These are phyloP conservation scores for Larix sibirica DNA, from an alignment of 83 land plant genomes.

Conservation along the genomic window DNA sequence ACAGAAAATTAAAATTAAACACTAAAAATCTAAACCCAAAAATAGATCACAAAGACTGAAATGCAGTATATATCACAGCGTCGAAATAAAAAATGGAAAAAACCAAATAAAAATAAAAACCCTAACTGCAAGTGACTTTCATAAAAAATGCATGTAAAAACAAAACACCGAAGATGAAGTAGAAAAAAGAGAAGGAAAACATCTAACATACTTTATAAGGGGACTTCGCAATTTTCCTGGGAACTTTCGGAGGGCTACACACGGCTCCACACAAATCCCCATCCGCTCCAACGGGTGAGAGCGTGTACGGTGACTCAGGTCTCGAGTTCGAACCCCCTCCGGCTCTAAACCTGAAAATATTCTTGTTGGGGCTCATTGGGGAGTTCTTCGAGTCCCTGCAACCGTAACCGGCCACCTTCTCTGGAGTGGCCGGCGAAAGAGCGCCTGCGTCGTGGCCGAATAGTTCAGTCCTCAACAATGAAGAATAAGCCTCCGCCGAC, in stretches of 20 bases:
- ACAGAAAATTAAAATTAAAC: no score
- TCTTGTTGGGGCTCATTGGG: conserved; percentile 53
- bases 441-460: conserved; percentile 54
- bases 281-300: conserved; percentile 64
- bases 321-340: conserved; percentile 35
- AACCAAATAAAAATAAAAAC: background rate
- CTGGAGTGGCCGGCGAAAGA: conserved; percentile 67
- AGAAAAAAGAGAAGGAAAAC: no score
- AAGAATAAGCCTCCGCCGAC: conserved; percentile 62
- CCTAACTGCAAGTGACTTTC: background rate
- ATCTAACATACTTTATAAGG: conserved; percentile 73
- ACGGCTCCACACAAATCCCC: conserved; percentile 54
- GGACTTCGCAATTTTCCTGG: conserved; percentile 82
- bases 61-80: no score
- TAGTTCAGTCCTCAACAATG: conserved; percentile 68
- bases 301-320: conserved; percentile 53
- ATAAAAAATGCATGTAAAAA: background rate
- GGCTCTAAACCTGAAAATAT: conserved; percentile 82
- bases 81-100: background rate
- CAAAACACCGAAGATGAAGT: background rate
- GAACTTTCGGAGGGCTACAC: conserved; percentile 69
- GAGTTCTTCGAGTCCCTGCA: conserved; percentile 34
- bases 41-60: no score
- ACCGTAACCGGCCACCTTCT: conserved; percentile 25
- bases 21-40: no score